phyloP scores from a whole-genome alignment of 73 alveolate species.

The Paramecium biaurelia region DNA sequence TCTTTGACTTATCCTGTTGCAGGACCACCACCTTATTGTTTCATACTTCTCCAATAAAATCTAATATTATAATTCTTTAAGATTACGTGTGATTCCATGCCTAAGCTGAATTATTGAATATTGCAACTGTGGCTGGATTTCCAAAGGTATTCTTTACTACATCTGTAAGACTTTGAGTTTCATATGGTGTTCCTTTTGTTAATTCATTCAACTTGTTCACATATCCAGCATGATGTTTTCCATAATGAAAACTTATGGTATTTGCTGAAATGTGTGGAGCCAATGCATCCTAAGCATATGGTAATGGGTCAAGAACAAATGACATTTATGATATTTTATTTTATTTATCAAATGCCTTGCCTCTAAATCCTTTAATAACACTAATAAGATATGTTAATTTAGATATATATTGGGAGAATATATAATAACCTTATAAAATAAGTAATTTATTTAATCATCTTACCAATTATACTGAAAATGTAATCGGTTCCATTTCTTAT shows the following conservation, averaged over 20 bases:
- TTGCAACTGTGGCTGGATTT: slow-evolving; percentile 22
- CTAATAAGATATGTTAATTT: neutral
- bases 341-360: neutral
- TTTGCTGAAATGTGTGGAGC: slow-evolving; percentile 87
- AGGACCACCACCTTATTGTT: slow-evolving; percentile 21
- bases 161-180: neutral
- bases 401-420: neutral
- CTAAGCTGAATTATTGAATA: slow-evolving; percentile 48
- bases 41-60: slow-evolving; percentile 33
- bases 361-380: neutral
- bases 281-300: slow-evolving; percentile 55
- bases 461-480: neutral
- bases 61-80: neutral
- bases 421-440: neutral
- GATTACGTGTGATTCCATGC: slow-evolving; percentile 46
- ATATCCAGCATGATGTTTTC: slow-evolving; percentile 87
- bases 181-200: slow-evolving; percentile 31
- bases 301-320: slow-evolving; percentile 38
- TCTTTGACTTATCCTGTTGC: slow-evolving; percentile 37
- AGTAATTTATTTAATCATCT: neutral
- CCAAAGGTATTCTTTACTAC: slow-evolving; percentile 34
- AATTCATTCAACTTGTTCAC: slow-evolving; percentile 76
- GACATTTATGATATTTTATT: slow-evolving; percentile 2
- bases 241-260: slow-evolving; percentile 82
- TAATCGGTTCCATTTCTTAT: neutral